Conservation (phyloP, 1,284 basidiomycete species). For the Ceratobasidium sp. region DNA sequence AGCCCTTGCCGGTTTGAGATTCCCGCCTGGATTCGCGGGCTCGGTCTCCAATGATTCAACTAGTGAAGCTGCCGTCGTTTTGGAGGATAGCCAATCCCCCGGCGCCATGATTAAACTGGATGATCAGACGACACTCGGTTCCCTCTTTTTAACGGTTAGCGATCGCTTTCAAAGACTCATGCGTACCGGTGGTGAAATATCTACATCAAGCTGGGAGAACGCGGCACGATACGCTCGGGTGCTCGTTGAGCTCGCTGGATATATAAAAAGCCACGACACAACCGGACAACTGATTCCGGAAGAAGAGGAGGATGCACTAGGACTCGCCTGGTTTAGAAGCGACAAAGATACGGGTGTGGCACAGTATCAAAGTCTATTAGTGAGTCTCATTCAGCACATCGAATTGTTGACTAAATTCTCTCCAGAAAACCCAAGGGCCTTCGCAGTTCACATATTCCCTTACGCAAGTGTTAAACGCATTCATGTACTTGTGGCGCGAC, state of each 20-base stretch:
- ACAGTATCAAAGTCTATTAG: background rate
- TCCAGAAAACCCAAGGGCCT: background rate
- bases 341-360: background rate
- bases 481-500: background rate
- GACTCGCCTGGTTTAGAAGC: background rate
- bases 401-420: background rate
- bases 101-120: background rate
- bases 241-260: background rate
- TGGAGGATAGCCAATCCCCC: background rate
- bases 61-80: background rate
- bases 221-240: background rate
- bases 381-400: background rate
- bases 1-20: background rate
- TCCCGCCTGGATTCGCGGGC: background rate
- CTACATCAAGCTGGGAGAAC: background rate
- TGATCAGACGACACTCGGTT: background rate
- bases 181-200: background rate
- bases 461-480: background rate
- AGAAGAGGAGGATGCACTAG: background rate
- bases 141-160: background rate
- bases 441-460: conserved; percentile 9
- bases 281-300: background rate
- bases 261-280: background rate
- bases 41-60: background rate
- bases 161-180: background rate